Evolutionary conservation across 805 yeast species (phyloP), one percentile per base, ranked within the genome.

Genomic region (Wickerhamomyces canadensis): DNA sequence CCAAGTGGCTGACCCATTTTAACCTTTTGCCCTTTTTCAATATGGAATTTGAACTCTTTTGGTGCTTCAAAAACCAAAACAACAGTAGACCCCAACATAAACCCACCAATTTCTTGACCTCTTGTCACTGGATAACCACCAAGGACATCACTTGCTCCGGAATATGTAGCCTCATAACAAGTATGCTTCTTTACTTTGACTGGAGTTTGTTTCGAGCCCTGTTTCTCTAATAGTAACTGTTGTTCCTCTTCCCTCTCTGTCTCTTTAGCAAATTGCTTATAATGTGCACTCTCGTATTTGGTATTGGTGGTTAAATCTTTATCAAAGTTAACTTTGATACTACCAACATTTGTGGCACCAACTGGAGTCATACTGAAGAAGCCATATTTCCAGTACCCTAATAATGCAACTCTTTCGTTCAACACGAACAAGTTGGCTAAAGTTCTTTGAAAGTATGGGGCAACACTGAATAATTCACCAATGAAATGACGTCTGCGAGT

Each of bases 301-400:
- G 78, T 80, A 59, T 93, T 93, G 12, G 99, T 93, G 27, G 81
- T 74, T 54, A 93, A 73, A 53, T 85, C 89, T 62, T 82, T 81
- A 62, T 93, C 99, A 54, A 93, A 93, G 56, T 89, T 87, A 47
- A 93, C 72, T 41, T 83, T 80, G 47, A 93, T 93, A 52, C 95
- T 83, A 6, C 99, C 99, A 22, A 93, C 99, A 62, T 93, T 93
- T 3, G 98, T 93, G 18, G 99, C 99, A 12, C 99, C 99, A 11
- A 93, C 98, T 0, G 99, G 97, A 1, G 96, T 91, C 99, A 93
- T 93, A 47, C 94, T 82, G 65, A 93, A 93, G 52, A 93, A 93
- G 0, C 99, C 99, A 58, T 93, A 74, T 57, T 84, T 85, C 98
- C 98, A 93, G 53, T 86, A 80, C 2, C 99, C 99, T 39, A 93